These are phyloP conservation scores for Cordia subcordata DNA, from an alignment of 257 asterid species.

Conservation along the genomic window DNA sequence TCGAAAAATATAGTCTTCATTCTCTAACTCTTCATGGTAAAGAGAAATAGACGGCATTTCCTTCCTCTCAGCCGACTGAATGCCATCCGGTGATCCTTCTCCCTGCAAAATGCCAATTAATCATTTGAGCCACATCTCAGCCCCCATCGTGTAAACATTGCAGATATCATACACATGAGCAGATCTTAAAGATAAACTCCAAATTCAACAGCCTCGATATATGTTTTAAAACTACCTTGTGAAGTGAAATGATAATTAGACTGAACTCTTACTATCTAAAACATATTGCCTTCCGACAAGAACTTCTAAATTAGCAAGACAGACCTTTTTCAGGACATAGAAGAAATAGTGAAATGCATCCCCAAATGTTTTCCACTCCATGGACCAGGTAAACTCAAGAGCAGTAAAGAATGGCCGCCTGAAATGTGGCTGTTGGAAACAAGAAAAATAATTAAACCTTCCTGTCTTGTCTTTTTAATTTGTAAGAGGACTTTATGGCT, in stretches of 20 bases:
- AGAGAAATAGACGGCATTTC: constrained; percentile 44
- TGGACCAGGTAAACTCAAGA: constrained; percentile 76
- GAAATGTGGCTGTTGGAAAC: constrained; percentile 71
- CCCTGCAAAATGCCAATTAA: constrained; percentile 52
- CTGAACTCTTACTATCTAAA: not conserved
- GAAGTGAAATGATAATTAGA: too few relatives aligned
- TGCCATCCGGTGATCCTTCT: constrained; percentile 38
- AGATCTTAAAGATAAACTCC: too few relatives aligned
- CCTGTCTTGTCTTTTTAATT: not conserved
- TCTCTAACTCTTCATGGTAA: constrained; percentile 78
- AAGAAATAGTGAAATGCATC: constrained; percentile 90
- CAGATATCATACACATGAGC: too few relatives aligned
- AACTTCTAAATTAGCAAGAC: constrained; percentile 6
- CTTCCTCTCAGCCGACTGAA: constrained; percentile 21
- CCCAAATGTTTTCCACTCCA: constrained; percentile 84
- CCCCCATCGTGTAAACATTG: too few relatives aligned
- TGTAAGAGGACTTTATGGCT: too few relatives aligned
- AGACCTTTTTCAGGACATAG: constrained; percentile 82
- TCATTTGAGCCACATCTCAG: not conserved
- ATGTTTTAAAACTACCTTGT: too few relatives aligned
- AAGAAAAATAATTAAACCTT: constrained; percentile 1
- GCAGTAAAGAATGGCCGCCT: constrained; percentile 73
- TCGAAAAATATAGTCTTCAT: constrained; percentile 73
- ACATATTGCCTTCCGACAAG: not conserved
- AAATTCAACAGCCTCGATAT: too few relatives aligned